Evolutionary conservation across 1,284 basidiomycete species (phyloP), one percentile per base, ranked within the genome.

Genomic region (Cystobasidiaceae sp.): DNA sequence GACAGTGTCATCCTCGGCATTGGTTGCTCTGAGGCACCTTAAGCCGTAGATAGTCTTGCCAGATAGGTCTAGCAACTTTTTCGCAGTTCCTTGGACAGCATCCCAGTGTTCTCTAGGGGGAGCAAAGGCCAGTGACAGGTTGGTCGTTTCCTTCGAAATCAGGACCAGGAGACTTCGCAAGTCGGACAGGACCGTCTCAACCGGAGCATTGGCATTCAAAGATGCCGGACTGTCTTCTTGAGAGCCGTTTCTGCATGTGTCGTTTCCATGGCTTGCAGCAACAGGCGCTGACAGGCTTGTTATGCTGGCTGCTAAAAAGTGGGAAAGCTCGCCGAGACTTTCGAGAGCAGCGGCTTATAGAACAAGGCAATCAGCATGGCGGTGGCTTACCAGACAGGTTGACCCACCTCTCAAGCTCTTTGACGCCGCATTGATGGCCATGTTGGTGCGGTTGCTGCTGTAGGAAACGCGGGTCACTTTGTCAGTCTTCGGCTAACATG

Each of bases 91-190:
- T 13, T 55, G 13, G 3, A 55, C 52, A 9, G 61, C 61, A 28
- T 56, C 61, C 61, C 61, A 64, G 43, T 51, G 41, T 37, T 64
- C 61, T 55, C 49, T 64, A 7, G 61, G 61, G 28, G 61, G 61
- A 37, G 61, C 61, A 25, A 64, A 56, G 11, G 61, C 61, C 19
- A 64, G 32, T 23, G 43, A 48, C 13, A 64, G 44, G 23, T 41
- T 51, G 23, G 61, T 64, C 6, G 52, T 56, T 56, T 64, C 61
- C 21, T 56, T 64, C 51, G 61, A 64, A 21, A 64, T 34, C 30
- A 55, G 23, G 4, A 52, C 32, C 19, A 64, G 49, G 30, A 64
- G 33, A 27, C 27, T 48, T 25, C 39, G 51, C 9, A 64, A 30
- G 61, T 64, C 61, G 25, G 52, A 37, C 21, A 64, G 44, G 52